Percentiles rank a stretch among this genome's conserved stretches.
Evolutionary conservation across 192 early-diverging fungal genomes (phyloP).

Genomic region (Diversispora epigaea): DNA sequence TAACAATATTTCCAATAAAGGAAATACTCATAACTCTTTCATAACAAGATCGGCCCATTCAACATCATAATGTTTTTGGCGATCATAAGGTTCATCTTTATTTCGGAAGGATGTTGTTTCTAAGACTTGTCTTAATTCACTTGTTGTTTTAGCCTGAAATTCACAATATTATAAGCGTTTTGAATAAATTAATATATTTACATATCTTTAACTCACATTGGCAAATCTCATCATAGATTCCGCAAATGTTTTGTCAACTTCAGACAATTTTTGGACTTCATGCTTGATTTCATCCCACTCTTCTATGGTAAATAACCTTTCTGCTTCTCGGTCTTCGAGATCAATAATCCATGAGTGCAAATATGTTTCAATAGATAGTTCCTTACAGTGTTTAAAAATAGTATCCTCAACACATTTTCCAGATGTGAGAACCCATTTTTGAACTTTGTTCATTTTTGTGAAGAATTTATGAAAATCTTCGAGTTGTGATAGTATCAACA

Average conservation of each 20-base stretch:
- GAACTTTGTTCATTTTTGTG: conserved; percentile 19
- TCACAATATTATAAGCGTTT: conserved; percentile 27
- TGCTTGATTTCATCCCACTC: conserved; percentile 26
- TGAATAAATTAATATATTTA: conserved; percentile 30
- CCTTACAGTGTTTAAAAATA: conserved; percentile 21
- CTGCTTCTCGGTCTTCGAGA: conserved; percentile 14
- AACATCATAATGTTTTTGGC: conserved; percentile 30
- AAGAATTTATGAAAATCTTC: conserved; percentile 10
- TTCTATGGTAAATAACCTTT: conserved; percentile 11
- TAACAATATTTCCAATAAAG: conserved; percentile 29
- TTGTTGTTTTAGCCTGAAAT: conserved; percentile 33
- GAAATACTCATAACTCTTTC: conserved; percentile 30
- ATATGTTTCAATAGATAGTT: conserved; percentile 13
- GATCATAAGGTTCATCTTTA: conserved; percentile 27
- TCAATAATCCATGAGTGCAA: conserved; percentile 29
- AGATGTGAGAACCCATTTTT: conserved; percentile 25
- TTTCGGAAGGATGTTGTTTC: conserved; percentile 29
- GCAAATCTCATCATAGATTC: conserved; percentile 32
- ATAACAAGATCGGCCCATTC: conserved; percentile 33
- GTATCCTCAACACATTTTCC: conserved; percentile 25
- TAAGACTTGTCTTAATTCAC: conserved; percentile 25
- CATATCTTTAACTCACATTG: conserved; percentile 23
- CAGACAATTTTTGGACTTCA: conserved; percentile 30
- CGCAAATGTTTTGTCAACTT: conserved; percentile 26
- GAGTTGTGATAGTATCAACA: neutral